These are phyloP conservation scores for Erodium texanum DNA, from an alignment of 441 rosid species.

Conservation along the genomic window DNA sequence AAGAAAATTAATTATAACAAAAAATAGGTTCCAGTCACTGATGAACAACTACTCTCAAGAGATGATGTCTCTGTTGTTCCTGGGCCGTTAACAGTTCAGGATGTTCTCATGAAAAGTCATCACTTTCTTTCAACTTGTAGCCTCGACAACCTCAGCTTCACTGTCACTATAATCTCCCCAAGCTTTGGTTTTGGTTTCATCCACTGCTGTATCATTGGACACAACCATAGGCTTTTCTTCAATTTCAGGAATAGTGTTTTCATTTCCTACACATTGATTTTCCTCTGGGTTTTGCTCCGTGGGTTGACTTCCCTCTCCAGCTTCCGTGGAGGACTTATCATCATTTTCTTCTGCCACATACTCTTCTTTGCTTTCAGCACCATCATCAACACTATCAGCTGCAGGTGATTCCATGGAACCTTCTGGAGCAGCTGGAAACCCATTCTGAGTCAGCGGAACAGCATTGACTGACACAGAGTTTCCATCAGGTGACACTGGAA, in stretches of 20 bases:
- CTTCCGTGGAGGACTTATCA: conserved; percentile 32
- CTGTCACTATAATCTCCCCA: conserved; percentile 83
- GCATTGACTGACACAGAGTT: conserved; percentile 30
- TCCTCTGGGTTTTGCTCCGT: conserved; percentile 24
- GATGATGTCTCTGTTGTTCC: conserved; percentile 14
- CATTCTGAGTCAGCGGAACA: conserved; percentile 39
- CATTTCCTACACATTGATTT: conserved; percentile 22
- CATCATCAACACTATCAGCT: conserved; percentile 26
- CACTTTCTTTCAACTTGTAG: conserved; percentile 39
- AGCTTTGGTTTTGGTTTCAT: conserved; percentile 45
- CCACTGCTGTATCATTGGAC: conserved; percentile 29
- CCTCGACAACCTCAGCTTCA: conserved; percentile 67
- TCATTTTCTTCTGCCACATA: conserved; percentile 27
- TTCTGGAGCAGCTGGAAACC: conserved; percentile 29
- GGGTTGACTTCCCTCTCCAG: conserved; percentile 29
- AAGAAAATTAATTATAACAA: background rate
- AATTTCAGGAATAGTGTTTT: conserved; percentile 23
- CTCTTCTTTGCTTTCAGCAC: conserved; percentile 36
- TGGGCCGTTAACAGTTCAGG: conserved; percentile 9
- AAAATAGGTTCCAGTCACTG: conserved; percentile 12
- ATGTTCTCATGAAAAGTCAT: conserved; percentile 10
- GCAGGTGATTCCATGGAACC: conserved; percentile 34
- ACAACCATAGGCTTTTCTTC: conserved; percentile 28
- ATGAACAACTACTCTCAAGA: conserved; percentile 18
- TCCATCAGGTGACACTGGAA: conserved; percentile 44